These are phyloP conservation scores for Yarrowia phangngaensis DNA, from an alignment of 805 yeast species.

Conservation along the genomic window DNA sequence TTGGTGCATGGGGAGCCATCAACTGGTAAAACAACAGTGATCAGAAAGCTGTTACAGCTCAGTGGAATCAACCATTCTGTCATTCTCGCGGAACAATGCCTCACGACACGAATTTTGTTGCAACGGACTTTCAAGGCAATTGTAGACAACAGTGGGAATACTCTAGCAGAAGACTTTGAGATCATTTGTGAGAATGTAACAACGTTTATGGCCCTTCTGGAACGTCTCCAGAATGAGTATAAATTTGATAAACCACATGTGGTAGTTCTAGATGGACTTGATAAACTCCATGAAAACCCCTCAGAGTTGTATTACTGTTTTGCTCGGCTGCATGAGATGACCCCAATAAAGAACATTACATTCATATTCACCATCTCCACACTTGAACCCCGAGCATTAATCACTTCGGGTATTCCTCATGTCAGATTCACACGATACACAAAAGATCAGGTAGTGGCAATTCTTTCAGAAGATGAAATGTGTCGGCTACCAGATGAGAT, in stretches of 20 bases:
- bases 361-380: slow-evolving; percentile 46
- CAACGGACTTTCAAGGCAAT: slow-evolving; percentile 47
- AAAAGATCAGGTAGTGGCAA: slow-evolving; percentile 40
- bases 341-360: slow-evolving; percentile 41
- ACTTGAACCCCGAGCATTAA: slow-evolving; percentile 45
- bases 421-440: slow-evolving; percentile 46
- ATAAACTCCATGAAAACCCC: slow-evolving; percentile 46
- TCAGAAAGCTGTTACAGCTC: slow-evolving; percentile 39
- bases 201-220: slow-evolving; percentile 43
- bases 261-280: slow-evolving; percentile 51
- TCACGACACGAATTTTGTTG: slow-evolving; percentile 47
- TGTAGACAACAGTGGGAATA: slow-evolving; percentile 40
- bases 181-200: slow-evolving; percentile 44
- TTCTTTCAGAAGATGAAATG: slow-evolving; percentile 39
- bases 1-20: slow-evolving; percentile 50
- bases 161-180: slow-evolving; percentile 34
- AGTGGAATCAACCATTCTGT: slow-evolving; percentile 39
- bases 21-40: slow-evolving; percentile 47
- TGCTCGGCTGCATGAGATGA: slow-evolving; percentile 44
- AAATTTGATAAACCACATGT: slow-evolving; percentile 43
- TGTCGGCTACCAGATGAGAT: slow-evolving; percentile 33
- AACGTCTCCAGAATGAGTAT: slow-evolving; percentile 39
- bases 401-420: slow-evolving; percentile 45
- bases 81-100: slow-evolving; percentile 49
- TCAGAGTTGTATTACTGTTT: slow-evolving; percentile 44